These are phyloP conservation scores for Clavispora phyllophila DNA, from an alignment of 805 yeast species.

Conservation along the genomic window DNA sequence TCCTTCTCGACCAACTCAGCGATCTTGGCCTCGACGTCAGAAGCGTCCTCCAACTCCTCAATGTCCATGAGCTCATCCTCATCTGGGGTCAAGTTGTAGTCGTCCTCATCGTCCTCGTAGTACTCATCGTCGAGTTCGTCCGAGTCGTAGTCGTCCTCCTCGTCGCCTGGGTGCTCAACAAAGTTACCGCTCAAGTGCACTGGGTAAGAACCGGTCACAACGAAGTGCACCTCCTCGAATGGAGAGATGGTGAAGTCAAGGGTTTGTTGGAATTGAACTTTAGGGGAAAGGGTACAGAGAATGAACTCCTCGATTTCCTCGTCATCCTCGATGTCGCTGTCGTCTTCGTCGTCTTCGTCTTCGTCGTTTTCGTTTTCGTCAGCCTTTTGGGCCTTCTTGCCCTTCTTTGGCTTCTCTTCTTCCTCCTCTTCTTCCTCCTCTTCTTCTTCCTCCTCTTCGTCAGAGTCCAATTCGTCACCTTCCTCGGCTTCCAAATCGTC, in stretches of 20 bases:
- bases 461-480: slow-evolving; percentile 43
- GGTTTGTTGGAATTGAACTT: slow-evolving; percentile 80
- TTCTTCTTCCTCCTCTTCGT: slow-evolving; percentile 42
- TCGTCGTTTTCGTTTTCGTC: slow-evolving; percentile 49
- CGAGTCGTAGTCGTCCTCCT: slow-evolving; percentile 36
- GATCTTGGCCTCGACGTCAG: slow-evolving; percentile 67
- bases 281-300: slow-evolving; percentile 86
- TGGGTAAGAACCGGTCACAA: slow-evolving; percentile 93
- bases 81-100: slow-evolving; percentile 69
- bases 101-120: slow-evolving; percentile 45
- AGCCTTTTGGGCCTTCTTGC: slow-evolving; percentile 26
- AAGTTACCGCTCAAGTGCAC: slow-evolving; percentile 92
- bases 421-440: slow-evolving; percentile 33
- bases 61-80: slow-evolving; percentile 63
- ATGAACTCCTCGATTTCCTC: slow-evolving; percentile 80
- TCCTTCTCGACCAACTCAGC: slow-evolving; percentile 70
- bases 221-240: slow-evolving; percentile 90
- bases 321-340: slow-evolving; percentile 57
- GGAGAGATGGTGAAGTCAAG: slow-evolving; percentile 86
- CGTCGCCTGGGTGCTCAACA: slow-evolving; percentile 91
- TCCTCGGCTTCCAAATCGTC: slow-evolving; percentile 39
- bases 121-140: slow-evolving; percentile 29
- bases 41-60: slow-evolving; percentile 62
- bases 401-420: slow-evolving; percentile 16
- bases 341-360: slow-evolving; percentile 48